Evolutionary conservation across 352 stramenopile genomes (phyloP).

Genomic region (Phytophthora hibernalis): DNA sequence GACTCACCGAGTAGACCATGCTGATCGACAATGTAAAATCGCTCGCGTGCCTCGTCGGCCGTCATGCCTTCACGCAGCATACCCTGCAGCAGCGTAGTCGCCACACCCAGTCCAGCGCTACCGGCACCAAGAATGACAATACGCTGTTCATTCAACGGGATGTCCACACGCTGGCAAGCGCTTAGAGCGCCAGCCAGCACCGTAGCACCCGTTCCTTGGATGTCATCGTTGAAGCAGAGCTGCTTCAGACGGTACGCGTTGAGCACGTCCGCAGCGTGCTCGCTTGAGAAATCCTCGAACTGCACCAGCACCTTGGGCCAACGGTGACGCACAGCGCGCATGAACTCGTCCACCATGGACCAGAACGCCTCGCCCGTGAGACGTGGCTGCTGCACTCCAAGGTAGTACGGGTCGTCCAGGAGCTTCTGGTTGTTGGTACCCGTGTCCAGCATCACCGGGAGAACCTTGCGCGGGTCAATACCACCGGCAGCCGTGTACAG

Average conservation of each 20-base stretch:
- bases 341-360: constrained; percentile 96
- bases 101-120: constrained; percentile 94
- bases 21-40: constrained; percentile 86
- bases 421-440: constrained; percentile 97
- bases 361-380: constrained; percentile 93
- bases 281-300: constrained; percentile 97
- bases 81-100: constrained; percentile 86
- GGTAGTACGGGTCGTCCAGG: constrained; percentile 95
- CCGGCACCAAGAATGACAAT: constrained; percentile 96
- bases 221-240: constrained; percentile 98
- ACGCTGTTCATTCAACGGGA: constrained; percentile 92
- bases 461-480: constrained; percentile 93
- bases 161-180: constrained; percentile 71
- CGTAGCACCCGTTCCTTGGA: constrained; percentile 97
- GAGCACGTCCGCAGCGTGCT: constrained; percentile 90
- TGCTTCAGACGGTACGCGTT: constrained; percentile 96
- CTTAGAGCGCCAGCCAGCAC: constrained; percentile 91
- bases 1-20: constrained; percentile 67
- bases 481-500: constrained; percentile 96
- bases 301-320: constrained; percentile 96
- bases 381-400: constrained; percentile 93
- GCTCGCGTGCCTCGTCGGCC: constrained; percentile 71
- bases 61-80: constrained; percentile 91
- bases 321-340: constrained; percentile 79
- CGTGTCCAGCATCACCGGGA: constrained; percentile 97